phyloP scores from a whole-genome alignment of 345 rosid genomes.

The Pistacia vera region DNA sequence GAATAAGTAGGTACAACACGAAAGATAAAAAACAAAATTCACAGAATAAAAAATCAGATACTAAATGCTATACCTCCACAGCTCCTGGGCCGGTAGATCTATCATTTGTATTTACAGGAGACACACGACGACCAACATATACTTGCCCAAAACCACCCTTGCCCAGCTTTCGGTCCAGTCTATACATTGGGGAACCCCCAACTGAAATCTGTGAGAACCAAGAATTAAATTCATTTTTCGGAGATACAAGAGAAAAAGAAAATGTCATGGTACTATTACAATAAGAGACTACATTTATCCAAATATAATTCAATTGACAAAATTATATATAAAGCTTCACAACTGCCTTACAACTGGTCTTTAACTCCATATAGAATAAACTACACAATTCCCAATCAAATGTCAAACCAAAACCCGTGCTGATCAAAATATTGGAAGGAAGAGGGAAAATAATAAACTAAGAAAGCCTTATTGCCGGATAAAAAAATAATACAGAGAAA shows the following conservation, averaged over 20 bases:
- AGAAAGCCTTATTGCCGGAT: not conserved
- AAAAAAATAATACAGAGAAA: not conserved
- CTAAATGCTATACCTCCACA: conserved; percentile 49
- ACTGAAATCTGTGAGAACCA: conserved; percentile 56
- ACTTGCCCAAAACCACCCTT: conserved; percentile 96
- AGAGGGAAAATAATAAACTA: not conserved
- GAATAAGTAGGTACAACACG: not conserved
- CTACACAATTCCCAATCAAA: not conserved
- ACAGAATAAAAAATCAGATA: not conserved
- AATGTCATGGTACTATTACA: not conserved
- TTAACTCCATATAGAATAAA: not conserved
- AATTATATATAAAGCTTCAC: not conserved
- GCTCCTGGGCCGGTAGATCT: conserved; percentile 58
- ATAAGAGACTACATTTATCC: not conserved
- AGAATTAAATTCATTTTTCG: not conserved
- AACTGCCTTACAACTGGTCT: not conserved
- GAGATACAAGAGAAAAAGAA: not conserved
- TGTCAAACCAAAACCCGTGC: not conserved
- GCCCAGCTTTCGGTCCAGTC: conserved; percentile 69
- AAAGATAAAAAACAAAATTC: conserved; percentile 9
- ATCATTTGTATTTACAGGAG: conserved; percentile 41
- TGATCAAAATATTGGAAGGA: not conserved
- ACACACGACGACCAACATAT: conserved; percentile 71
- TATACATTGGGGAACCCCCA: conserved; percentile 70
- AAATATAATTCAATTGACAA: not conserved